These are phyloP conservation scores for Penicillium brevicompactum DNA, from an alignment of 2,329 filamentous ascomycete genomes.

Conservation along the genomic window DNA sequence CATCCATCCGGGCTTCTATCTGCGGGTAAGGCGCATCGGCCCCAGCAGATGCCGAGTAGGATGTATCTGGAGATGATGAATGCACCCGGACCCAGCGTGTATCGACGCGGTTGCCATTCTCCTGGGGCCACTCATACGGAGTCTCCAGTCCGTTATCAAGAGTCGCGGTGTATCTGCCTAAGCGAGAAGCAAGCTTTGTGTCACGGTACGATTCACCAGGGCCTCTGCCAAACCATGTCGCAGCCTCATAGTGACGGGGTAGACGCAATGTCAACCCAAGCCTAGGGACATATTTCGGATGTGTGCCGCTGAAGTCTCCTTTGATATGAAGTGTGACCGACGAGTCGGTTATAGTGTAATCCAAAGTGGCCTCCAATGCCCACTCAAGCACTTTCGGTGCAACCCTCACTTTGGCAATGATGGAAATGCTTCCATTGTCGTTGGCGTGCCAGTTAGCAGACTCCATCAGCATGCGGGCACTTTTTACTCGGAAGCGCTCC, in stretches of 20 bases:
- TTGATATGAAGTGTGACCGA: constrained; percentile 47
- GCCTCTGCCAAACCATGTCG: constrained; percentile 65
- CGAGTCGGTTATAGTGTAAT: constrained; percentile 53
- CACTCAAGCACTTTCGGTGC: constrained; percentile 65
- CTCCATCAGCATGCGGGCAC: constrained; percentile 42
- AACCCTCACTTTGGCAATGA: constrained; percentile 53
- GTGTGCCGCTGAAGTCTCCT: constrained; percentile 47
- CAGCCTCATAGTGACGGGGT: constrained; percentile 48
- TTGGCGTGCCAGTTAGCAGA: constrained; percentile 27
- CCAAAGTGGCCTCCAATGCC: constrained; percentile 54
- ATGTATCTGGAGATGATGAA: not conserved
- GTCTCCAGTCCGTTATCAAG: constrained; percentile 51
- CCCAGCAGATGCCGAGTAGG: constrained; percentile 1
- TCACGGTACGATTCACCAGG: constrained; percentile 68
- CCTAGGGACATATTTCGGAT: constrained; percentile 52
- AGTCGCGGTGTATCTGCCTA: constrained; percentile 54
- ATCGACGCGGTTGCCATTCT: constrained; percentile 65
- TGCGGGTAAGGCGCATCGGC: constrained; percentile 17
- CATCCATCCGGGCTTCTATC: constrained; percentile 32
- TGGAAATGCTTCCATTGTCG: constrained; percentile 28
- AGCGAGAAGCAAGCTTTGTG: constrained; percentile 61
- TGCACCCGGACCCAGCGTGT: constrained; percentile 56
- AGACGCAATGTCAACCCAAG: constrained; percentile 63
- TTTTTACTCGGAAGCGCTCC: constrained; percentile 47
- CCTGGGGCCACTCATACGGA: constrained; percentile 68